Conservation (phyloP, 352 stramenopile genomes). For the Aphanomyces stellatus region DNA sequence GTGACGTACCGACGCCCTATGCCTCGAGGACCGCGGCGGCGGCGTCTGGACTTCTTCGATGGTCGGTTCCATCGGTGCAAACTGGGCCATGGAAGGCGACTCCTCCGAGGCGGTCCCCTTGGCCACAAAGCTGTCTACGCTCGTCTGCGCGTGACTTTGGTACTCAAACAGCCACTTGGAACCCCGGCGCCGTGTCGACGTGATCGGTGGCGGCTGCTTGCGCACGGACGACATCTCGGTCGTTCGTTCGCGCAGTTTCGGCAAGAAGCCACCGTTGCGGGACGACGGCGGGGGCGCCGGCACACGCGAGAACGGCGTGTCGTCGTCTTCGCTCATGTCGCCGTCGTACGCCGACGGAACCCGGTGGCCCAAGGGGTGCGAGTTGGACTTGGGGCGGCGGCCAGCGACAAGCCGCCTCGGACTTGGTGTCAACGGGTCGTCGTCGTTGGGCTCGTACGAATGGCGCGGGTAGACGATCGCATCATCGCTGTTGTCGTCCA, state of each 20-base stretch:
- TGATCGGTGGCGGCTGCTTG: not conserved
- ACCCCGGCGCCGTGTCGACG: not conserved
- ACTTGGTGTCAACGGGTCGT: not conserved
- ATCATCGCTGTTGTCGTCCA: slow-evolving; percentile 9
- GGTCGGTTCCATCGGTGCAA: too few species aligned
- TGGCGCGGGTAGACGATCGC: not conserved
- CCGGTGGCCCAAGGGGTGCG: too few species aligned
- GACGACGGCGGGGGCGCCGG: not conserved
- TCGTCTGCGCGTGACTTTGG: not conserved
- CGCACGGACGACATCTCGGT: not conserved
- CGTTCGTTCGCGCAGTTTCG: not conserved
- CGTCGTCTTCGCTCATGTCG: not conserved
- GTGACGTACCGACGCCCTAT: too few species aligned
- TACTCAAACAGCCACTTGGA: slow-evolving; percentile 17
- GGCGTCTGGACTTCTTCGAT: too few species aligned
- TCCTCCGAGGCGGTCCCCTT: too few species aligned
- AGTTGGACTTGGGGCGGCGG: not conserved
- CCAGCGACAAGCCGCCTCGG: not conserved
- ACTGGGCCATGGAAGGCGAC: too few species aligned
- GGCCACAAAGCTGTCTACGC: slow-evolving; percentile 6
- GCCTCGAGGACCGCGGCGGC: too few species aligned
- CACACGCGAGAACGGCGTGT: not conserved
- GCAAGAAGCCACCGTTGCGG: not conserved
- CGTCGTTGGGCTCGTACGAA: not conserved
- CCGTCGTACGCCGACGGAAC: not conserved